Evolutionary conservation across 208 protist genomes (phyloP).

Genomic region (Leishmania mexicana): DNA sequence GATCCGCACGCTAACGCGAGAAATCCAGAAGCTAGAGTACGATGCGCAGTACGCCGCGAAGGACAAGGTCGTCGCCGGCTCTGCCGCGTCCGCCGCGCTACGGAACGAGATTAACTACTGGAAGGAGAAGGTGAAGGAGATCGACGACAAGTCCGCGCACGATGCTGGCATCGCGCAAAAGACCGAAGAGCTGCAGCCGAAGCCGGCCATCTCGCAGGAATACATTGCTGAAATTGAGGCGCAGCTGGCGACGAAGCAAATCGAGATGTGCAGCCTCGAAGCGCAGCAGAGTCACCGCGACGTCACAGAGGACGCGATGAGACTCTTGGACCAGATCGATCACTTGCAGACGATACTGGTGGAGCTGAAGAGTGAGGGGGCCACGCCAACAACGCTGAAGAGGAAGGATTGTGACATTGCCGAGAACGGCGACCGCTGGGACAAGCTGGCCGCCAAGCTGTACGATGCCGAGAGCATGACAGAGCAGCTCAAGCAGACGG

Average conservation of each 20-base stretch:
- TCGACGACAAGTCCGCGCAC: constrained; percentile 78
- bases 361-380: constrained; percentile 41
- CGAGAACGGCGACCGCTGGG: constrained; percentile 71
- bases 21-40: constrained; percentile 84
- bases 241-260: constrained; percentile 46
- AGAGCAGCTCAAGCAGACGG: constrained; percentile 66
- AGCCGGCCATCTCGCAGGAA: constrained; percentile 26
- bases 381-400: constrained; percentile 2
- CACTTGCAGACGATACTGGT: constrained; percentile 58
- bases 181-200: constrained; percentile 21
- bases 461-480: constrained; percentile 75
- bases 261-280: constrained; percentile 66
- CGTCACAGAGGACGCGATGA: constrained; percentile 76
- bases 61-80: constrained; percentile 73
- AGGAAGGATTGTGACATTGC: constrained; percentile 31
- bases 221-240: constrained; percentile 68
- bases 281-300: constrained; percentile 67
- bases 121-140: constrained; percentile 59
- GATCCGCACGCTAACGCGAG: constrained; percentile 62
- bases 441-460: constrained; percentile 67
- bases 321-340: constrained; percentile 74
- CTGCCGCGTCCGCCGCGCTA: constrained; percentile 66
- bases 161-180: constrained; percentile 74
- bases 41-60: constrained; percentile 81
- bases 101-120: constrained; percentile 70